phyloP scores from a whole-genome alignment of 495 filamentous ascomycete species.

The Aspergillus affinis region DNA sequence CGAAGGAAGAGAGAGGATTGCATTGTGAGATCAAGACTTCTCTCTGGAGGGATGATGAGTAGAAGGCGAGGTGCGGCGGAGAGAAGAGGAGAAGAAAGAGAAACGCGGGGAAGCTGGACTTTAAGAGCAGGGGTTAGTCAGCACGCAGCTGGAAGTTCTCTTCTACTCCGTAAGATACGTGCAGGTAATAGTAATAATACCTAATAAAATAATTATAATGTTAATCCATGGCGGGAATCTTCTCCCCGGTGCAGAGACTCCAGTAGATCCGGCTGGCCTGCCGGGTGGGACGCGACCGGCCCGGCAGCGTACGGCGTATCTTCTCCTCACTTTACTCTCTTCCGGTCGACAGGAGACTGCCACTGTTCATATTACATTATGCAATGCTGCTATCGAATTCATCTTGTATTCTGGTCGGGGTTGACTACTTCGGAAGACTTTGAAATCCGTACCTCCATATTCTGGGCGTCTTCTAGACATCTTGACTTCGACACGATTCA shows the following conservation, averaged over 20 bases:
- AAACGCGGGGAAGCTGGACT: conserved; percentile 13
- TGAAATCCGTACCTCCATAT: too few relatives aligned
- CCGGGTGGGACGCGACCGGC: neutral
- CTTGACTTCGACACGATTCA: too few relatives aligned
- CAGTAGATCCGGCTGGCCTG: neutral
- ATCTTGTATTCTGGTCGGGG: too few relatives aligned
- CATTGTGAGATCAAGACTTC: conserved; percentile 25
- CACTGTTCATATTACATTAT: too few relatives aligned
- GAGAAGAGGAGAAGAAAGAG: conserved; percentile 8
- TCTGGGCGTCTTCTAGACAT: too few relatives aligned
- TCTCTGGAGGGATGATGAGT: neutral
- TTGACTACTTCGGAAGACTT: too few relatives aligned
- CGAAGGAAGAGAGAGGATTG: conserved; percentile 37
- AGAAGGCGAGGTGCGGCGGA: conserved; percentile 12
- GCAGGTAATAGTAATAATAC: neutral
- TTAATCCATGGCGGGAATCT: neutral
- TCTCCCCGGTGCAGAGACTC: too few relatives aligned
- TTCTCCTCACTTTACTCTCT: too few relatives aligned
- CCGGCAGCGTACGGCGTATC: too few relatives aligned
- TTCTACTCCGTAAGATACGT: neutral
- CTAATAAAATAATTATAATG: neutral
- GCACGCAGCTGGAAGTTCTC: neutral
- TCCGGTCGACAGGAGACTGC: too few relatives aligned
- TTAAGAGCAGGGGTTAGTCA: neutral
- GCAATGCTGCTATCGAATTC: too few relatives aligned